Conservation (phyloP, 805 yeast species). For the Yarrowia deformans region DNA sequence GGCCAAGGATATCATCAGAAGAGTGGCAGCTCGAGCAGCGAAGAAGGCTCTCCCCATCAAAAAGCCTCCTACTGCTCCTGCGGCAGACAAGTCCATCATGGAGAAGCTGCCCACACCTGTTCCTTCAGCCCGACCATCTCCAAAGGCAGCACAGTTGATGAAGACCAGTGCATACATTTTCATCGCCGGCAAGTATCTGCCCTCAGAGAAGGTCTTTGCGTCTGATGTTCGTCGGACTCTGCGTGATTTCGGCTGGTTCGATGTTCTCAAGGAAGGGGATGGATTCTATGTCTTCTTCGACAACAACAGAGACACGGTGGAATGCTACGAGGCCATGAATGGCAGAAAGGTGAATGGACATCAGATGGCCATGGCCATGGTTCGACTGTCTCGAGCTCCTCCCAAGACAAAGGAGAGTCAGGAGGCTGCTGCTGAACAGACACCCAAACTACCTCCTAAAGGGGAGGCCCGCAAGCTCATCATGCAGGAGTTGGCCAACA, state of each 20-base stretch:
- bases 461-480: slow-evolving; percentile 67
- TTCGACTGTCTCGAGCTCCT: not conserved
- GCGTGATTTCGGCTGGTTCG: slow-evolving; percentile 67
- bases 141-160: slow-evolving; percentile 40
- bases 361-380: slow-evolving; percentile 64
- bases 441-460: slow-evolving; percentile 49
- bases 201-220: slow-evolving; percentile 54
- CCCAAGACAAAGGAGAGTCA: slow-evolving; percentile 6
- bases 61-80: slow-evolving; percentile 18
- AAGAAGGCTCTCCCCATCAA: slow-evolving; percentile 26
- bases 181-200: slow-evolving; percentile 45
- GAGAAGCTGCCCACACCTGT: slow-evolving; percentile 33
- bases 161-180: slow-evolving; percentile 45
- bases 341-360: slow-evolving; percentile 60
- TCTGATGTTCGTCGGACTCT: slow-evolving; percentile 67
- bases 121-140: slow-evolving; percentile 22
- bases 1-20: slow-evolving; percentile 40
- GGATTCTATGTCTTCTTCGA: slow-evolving; percentile 81
- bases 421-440: not conserved
- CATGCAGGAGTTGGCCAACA: slow-evolving; percentile 67
- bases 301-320: slow-evolving; percentile 62
- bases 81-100: slow-evolving; percentile 26
- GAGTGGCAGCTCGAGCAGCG: slow-evolving; percentile 36
- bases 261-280: slow-evolving; percentile 64
- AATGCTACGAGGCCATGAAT: slow-evolving; percentile 67